A percentile compares a stretch with the other conserved stretches of the same genome.
Evolutionary conservation across 176 grass and related monocot species (phyloP).

Genomic region (Aegilops longissima): DNA sequence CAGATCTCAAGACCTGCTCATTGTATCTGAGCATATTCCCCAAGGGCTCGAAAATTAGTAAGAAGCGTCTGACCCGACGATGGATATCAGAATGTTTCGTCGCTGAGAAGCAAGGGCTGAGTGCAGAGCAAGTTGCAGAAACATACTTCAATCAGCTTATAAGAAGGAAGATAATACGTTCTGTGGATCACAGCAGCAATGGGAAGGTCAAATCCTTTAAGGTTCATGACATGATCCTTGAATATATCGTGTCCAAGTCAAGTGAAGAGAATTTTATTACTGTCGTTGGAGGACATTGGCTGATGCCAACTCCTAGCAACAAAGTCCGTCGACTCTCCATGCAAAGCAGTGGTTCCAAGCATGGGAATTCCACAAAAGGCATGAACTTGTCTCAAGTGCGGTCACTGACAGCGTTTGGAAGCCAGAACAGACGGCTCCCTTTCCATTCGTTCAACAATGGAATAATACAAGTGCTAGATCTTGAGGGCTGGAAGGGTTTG

Average conservation of each 20-base stretch:
- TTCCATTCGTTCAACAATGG: no score
- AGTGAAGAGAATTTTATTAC: constrained; percentile 17
- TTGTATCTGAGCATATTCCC: constrained; percentile 25
- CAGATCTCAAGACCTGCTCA: constrained; percentile 1
- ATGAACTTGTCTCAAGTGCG: no score
- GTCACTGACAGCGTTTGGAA: no score
- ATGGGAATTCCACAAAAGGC: no score
- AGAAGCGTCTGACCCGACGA: not conserved
- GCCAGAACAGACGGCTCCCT: no score
- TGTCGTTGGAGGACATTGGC: not conserved
- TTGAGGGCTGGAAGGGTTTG: not conserved
- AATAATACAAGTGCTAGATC: not conserved
- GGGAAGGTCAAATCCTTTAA: constrained; percentile 23
- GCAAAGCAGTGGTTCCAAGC: no score
- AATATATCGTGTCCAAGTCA: not conserved
- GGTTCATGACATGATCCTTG: not conserved
- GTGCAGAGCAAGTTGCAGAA: not conserved
- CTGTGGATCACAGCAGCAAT: not conserved
- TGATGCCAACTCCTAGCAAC: no score
- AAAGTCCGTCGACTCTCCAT: no score
- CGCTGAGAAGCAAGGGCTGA: not conserved
- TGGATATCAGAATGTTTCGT: constrained; percentile 23
- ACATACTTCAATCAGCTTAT: not conserved
- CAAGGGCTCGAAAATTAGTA: not conserved
- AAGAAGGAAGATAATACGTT: not conserved